A percentile compares a stretch with the other conserved stretches of the same genome.
These are phyloP conservation scores for Thuidium tamariscinum DNA, from an alignment of 225 moss, liverwort and hornwort species.

Conservation along the genomic window DNA sequence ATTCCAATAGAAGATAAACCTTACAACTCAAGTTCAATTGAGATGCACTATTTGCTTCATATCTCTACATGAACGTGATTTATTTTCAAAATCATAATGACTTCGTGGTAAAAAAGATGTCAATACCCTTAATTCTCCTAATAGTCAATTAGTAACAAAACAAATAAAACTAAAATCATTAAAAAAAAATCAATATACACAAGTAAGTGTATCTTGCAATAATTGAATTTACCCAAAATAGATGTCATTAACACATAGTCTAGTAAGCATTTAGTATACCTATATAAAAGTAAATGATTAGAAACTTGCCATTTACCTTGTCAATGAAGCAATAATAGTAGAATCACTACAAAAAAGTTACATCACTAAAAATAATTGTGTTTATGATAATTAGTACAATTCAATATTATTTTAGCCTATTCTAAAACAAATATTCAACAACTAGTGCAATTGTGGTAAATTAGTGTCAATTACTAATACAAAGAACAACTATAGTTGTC, in stretches of 20 bases:
- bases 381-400: too few species aligned
- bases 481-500: not conserved
- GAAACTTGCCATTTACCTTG: not conserved
- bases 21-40: not conserved
- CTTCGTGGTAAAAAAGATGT: not conserved
- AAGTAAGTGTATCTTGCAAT: rapidly evolving
- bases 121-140: not conserved
- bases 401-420: not conserved
- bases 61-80: not conserved
- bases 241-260: not conserved
- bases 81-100: not conserved
- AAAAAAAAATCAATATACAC: not conserved
- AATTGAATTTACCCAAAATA: not conserved
- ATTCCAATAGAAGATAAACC: not conserved
- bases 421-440: not conserved
- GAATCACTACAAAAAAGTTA: not conserved
- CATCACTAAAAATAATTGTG: too few species aligned
- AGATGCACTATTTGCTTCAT: not conserved
- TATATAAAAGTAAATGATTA: not conserved
- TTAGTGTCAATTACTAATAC: too few species aligned
- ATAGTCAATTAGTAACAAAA: not conserved
- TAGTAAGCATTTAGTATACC: rapidly evolving
- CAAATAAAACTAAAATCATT: not conserved
- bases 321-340: not conserved
- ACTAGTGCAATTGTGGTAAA: not conserved